Evolutionary conservation across 306 rosid species (phyloP).

Genomic region (Crataegus laevigata): DNA sequence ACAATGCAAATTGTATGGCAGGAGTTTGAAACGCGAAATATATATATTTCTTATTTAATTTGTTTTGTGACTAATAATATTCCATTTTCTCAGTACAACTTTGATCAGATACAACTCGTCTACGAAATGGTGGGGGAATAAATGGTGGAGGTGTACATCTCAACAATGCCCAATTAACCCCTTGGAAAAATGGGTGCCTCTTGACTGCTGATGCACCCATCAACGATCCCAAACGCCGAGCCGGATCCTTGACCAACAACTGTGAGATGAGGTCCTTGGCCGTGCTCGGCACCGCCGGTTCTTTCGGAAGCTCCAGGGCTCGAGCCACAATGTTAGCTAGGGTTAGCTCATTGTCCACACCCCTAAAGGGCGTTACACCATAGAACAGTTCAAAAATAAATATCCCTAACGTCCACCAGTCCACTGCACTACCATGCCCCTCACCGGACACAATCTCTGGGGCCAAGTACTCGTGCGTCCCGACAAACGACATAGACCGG

Average conservation of each 20-base stretch:
- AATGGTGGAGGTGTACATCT: constrained; percentile 63
- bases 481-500: constrained; percentile 72
- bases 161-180: constrained; percentile 67
- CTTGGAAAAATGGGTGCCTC: constrained; percentile 56
- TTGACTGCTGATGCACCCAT: constrained; percentile 54
- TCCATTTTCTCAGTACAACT: constrained; percentile 54
- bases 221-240: constrained; percentile 52
- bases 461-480: constrained; percentile 65
- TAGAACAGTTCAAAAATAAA: constrained; percentile 54
- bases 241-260: constrained; percentile 58
- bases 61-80: constrained; percentile 35
- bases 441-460: constrained; percentile 66
- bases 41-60: background rate
- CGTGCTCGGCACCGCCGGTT: constrained; percentile 34
- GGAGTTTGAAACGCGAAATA: background rate
- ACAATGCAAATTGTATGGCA: background rate
- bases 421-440: constrained; percentile 74
- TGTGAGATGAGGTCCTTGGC: constrained; percentile 59
- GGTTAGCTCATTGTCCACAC: constrained; percentile 59
- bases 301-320: constrained; percentile 67
- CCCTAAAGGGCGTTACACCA: constrained; percentile 69
- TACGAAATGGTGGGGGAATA: constrained; percentile 36
- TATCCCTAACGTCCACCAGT: constrained; percentile 74
- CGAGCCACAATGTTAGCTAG: constrained; percentile 68
- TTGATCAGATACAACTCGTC: constrained; percentile 40